Evolutionary conservation across 2,329 filamentous ascomycete genomes (phyloP), one percentile per base, ranked within the genome.

Genomic region (Orbilia ellipsospora): DNA sequence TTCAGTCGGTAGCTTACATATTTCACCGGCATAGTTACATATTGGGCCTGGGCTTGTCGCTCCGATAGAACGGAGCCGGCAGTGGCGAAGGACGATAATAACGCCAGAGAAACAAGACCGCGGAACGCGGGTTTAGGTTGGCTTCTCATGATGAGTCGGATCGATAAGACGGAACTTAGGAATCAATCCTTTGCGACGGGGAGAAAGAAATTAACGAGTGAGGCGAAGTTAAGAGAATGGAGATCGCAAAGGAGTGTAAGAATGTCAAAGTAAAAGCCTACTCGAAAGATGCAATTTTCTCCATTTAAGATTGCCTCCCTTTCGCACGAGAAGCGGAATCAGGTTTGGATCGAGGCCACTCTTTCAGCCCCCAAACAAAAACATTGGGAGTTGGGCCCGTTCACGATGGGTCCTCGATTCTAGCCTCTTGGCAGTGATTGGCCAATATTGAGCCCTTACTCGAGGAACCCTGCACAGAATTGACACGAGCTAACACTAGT

Each of bases 21-120:
- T 68, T 42, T 31, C 31, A 68, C 65, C 15, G 28, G 45, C 8
- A 68, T 42, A 20, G 31, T 48, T 3, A 61, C 65, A 59, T 59
- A 59, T 59, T 28, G n/a, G 7, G 28, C 55, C 8, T 26, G 23
- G 2, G 16, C 36, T 26, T 36, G 6, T 40, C 44, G 55, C n/a
- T 28, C 16, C 54, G 18, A 44, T 10, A 15, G 10, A 5, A 40
- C 36, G 40, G 18, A 48, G 7, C 13, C 55, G 44, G 44, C 55
- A 16, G 36, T n/a, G n/a, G 36, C 44, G 36, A 59, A 23, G 23
- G 31, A 44, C 16, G 44, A 40, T 23, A 59, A 6, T 12, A 59
- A 15, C 15, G 18, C n/a, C 23, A 59, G 12, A 15, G 18, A 59
- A 59, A 59, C 36, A n/a, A 44, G 55, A 15, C 40, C 40, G 40